phyloP scores from a whole-genome alignment of 768 basidiomycete genomes.

The Termitomyces sp. region DNA sequence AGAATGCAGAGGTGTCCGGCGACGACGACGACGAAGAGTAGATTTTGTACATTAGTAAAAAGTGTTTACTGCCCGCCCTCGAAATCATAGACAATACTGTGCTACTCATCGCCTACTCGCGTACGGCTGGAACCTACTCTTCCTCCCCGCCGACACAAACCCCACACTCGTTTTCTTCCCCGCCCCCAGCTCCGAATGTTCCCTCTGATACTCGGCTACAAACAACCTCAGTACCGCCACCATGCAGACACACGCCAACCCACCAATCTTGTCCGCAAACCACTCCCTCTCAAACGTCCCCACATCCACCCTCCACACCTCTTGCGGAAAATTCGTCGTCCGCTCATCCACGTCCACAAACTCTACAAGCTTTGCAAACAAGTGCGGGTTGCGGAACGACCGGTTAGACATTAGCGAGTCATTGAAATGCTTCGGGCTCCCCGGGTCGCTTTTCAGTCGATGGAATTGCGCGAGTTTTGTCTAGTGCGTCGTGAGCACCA shows the following conservation, averaged over 20 bases:
- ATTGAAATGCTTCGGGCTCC: slow-evolving; percentile 85
- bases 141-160: slow-evolving; percentile 40
- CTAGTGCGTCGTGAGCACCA: slow-evolving; percentile 32
- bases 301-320: slow-evolving; percentile 64
- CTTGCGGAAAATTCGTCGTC: slow-evolving; percentile 73
- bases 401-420: slow-evolving; percentile 91
- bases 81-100: no score
- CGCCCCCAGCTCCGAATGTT: slow-evolving; percentile 57
- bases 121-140: slow-evolving; percentile 31
- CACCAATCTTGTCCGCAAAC: slow-evolving; percentile 79
- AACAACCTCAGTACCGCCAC: slow-evolving; percentile 19
- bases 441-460: slow-evolving; percentile 58
- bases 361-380: slow-evolving; percentile 94
- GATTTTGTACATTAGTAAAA: no score
- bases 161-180: slow-evolving; percentile 62
- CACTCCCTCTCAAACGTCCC: slow-evolving; percentile 58
- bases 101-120: not conserved
- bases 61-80: no score
- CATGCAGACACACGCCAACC: slow-evolving; percentile 31
- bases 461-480: slow-evolving; percentile 81
- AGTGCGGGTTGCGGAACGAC: slow-evolving; percentile 93
- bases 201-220: slow-evolving; percentile 59
- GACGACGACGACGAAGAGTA: slow-evolving; percentile 82
- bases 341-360: slow-evolving; percentile 91
- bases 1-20: slow-evolving; percentile 95